Base-by-base conservation (phyloP, 306 rosid genomes). In the Hippophae rhamnoides region DNA sequence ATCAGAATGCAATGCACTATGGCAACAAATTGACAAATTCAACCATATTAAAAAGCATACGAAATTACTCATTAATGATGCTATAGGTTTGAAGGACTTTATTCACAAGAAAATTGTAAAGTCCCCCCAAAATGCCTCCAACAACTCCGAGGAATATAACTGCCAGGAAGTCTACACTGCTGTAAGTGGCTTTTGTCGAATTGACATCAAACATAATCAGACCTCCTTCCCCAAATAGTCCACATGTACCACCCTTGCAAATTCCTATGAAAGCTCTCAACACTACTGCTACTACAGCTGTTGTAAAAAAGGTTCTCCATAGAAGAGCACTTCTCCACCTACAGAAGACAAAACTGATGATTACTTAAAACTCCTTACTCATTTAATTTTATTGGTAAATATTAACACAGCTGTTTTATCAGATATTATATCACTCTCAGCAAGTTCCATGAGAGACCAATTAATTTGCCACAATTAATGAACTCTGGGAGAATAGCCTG, bases 301-400 rank as follows among this genome's bases (percentile, higher is more conserved):
- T 82, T 6, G 95, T 84, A 59, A 87, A 87, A 68, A 87, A 84
- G 9, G 92, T 60, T 57, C 95, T 73, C 95, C 95, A 87, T n/a
- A 87, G 72, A 78, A 87, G 95, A 71, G 95, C 81, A 74, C 83
- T 87, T 65, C 92, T 84, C 95, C 95, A 89, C 97, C 95, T 84
- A 65, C 13, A 60, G 53, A 14, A 71, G 59, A 48, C 18, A 52
- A 26, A 47, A 43, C 12, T 9, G 13, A 46, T 2, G 9, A 7
- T 8, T 8, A 7, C 9, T 8, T 8, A 46, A 46, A 46, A 5
- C 11, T 9, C n/a, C 14, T 1, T 10, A 48, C 38, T 31, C 38
- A 31, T 2, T 31, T 31, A 31, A 31, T 31, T 31, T 31, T 31
- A 31, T 31, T 1, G 38, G 38, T 31, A 31, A 31, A 31, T 31